Conservation (phyloP, 2,329 filamentous ascomycete species). For the Penicillium sclerotigenum region DNA sequence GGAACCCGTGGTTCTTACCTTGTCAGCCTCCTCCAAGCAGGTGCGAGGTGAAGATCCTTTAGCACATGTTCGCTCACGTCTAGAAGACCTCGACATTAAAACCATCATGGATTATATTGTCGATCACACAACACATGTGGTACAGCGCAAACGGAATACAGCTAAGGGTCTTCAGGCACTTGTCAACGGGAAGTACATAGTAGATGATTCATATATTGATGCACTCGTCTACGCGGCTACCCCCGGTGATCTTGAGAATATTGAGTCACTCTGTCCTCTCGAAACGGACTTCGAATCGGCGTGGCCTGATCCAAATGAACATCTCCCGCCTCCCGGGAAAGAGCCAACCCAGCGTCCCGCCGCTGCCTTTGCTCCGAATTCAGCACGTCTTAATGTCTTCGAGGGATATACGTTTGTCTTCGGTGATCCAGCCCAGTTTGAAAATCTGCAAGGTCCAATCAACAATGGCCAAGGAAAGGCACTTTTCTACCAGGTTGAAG, state of each 20-base stretch:
- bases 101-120: conserved; percentile 69
- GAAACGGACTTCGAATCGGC: conserved; percentile 74
- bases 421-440: conserved; percentile 70
- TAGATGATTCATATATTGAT: conserved; percentile 69
- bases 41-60: conserved; percentile 63
- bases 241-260: conserved; percentile 49
- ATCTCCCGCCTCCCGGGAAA: conserved; percentile 70
- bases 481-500: conserved; percentile 60
- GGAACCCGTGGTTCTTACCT: conserved; percentile 76
- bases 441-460: conserved; percentile 70
- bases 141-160: conserved; percentile 86
- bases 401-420: conserved; percentile 88
- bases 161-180: conserved; percentile 82
- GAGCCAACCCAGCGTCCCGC: conserved; percentile 69
- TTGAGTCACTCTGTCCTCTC: conserved; percentile 55
- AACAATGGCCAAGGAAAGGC: conserved; percentile 81
- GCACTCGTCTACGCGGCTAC: conserved; percentile 63
- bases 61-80: conserved; percentile 57
- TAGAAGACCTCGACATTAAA: conserved; percentile 89
- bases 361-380: conserved; percentile 69
- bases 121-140: conserved; percentile 75
- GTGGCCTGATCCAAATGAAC: conserved; percentile 73
- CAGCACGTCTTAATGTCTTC: conserved; percentile 67
- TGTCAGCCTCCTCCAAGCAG: conserved; percentile 71
- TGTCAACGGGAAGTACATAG: conserved; percentile 74